These are phyloP conservation scores for Zhuliangozyma blackwelliae DNA, from an alignment of 1,139 yeast genomes.

Conservation along the genomic window DNA sequence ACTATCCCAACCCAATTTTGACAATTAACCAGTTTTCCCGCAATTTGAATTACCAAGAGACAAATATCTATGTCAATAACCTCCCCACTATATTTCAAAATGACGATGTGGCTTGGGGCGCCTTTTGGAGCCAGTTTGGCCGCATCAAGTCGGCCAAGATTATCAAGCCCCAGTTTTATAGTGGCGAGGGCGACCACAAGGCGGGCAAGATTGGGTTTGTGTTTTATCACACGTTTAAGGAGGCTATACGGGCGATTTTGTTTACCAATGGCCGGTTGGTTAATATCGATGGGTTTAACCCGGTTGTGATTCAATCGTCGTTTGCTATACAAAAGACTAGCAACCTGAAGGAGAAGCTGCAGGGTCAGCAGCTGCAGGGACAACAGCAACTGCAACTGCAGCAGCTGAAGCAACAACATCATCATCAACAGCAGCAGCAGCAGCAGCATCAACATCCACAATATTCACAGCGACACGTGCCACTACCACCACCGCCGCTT, in stretches of 20 bases:
- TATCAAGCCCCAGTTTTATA: constrained; percentile 40
- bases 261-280: constrained; percentile 30
- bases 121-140: constrained; percentile 42
- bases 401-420: not conserved
- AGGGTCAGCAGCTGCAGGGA: not conserved
- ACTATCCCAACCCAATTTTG: constrained; percentile 12
- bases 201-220: constrained; percentile 44
- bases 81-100: constrained; percentile 42
- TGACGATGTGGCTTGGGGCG: constrained; percentile 35
- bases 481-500: too few relatives aligned
- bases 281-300: constrained; percentile 16
- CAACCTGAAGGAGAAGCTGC: not conserved
- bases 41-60: constrained; percentile 46
- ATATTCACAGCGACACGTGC: too few relatives aligned
- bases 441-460: too few relatives aligned
- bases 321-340: constrained; percentile 36
- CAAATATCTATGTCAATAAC: constrained; percentile 56
- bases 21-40: constrained; percentile 13
- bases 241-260: constrained; percentile 38
- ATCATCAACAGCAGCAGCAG: too few relatives aligned
- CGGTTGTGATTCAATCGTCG: constrained; percentile 33
- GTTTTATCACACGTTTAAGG: constrained; percentile 32
- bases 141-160: constrained; percentile 41
- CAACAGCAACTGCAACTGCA: constrained; percentile 1
- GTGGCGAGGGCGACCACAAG: constrained; percentile 24